A percentile compares a stretch with the other conserved stretches of the same genome.
These are phyloP conservation scores for Penicillium italicum DNA, from an alignment of 2,329 filamentous ascomycete species.

Conservation along the genomic window DNA sequence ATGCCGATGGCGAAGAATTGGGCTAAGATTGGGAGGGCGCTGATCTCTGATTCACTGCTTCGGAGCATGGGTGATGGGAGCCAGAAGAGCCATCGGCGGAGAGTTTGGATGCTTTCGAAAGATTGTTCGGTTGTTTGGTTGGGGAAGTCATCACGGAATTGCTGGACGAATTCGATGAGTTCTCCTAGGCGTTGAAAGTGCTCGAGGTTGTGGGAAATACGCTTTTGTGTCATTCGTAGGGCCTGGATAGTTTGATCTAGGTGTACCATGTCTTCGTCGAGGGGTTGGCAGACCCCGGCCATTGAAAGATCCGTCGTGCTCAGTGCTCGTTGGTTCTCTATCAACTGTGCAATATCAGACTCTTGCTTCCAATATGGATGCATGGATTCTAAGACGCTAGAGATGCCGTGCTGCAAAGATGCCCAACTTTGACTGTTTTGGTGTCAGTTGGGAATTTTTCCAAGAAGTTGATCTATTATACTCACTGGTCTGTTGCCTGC, in stretches of 20 bases:
- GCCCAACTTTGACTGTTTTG: conserved; percentile 78
- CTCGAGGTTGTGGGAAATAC: conserved; percentile 66
- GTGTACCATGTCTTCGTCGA: conserved; percentile 66
- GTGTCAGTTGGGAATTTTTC: conserved; percentile 20
- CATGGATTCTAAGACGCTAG: conserved; percentile 88
- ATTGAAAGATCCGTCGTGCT: conserved; percentile 35
- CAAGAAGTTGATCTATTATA: conserved; percentile 26
- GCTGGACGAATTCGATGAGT: conserved; percentile 68
- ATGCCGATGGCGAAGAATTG: conserved; percentile 89
- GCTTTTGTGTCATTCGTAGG: conserved; percentile 55
- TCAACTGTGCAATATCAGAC: conserved; percentile 57
- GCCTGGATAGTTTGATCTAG: conserved; percentile 65
- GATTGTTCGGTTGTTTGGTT: conserved; percentile 73
- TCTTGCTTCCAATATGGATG: conserved; percentile 79
- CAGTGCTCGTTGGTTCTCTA: conserved; percentile 41
- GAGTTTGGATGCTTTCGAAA: conserved; percentile 82
- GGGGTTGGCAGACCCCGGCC: conserved; percentile 33
- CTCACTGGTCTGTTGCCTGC: conserved; percentile 95
- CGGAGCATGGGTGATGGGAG: conserved; percentile 81
- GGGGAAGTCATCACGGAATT: conserved; percentile 67
- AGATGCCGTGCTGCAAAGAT: conserved; percentile 85
- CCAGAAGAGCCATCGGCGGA: conserved; percentile 95
- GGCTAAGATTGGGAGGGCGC: conserved; percentile 76
- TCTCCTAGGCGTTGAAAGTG: conserved; percentile 66
- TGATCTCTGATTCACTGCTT: conserved; percentile 69